Evolutionary conservation across 495 filamentous ascomycete genomes (phyloP).

Genomic region (Thermochaetoides thermophila): DNA sequence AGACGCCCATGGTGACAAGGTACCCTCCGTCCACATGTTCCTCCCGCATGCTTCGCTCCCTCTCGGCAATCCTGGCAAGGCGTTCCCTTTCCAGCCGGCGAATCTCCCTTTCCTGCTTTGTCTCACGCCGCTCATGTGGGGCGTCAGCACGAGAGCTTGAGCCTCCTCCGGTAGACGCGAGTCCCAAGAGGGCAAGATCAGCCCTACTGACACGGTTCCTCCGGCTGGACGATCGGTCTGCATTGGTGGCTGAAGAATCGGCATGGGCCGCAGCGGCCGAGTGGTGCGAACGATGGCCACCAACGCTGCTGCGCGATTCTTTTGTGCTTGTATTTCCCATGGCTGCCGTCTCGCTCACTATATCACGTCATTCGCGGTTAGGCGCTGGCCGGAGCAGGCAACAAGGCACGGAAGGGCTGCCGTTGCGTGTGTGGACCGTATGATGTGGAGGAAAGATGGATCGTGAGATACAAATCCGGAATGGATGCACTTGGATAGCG

Average conservation of each 20-base stretch:
- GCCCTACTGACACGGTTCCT: constrained; percentile 16
- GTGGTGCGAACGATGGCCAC: constrained; percentile 12
- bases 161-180: constrained; percentile 7
- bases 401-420: no score
- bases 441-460: no score
- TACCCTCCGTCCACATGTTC: constrained; percentile 92
- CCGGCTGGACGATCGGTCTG: constrained; percentile 11
- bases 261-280: background rate
- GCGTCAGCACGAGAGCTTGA: constrained; percentile 15
- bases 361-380: constrained; percentile 6
- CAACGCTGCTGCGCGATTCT: constrained; percentile 18
- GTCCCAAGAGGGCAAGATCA: constrained; percentile 15
- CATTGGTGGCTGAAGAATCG: no score
- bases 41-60: constrained; percentile 83
- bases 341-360: constrained; percentile 1
- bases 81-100: constrained; percentile 74
- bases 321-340: constrained; percentile 23
- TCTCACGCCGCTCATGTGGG: constrained; percentile 53
- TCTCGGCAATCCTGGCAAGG: constrained; percentile 54
- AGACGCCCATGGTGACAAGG: constrained; percentile 85
- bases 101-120: constrained; percentile 80
- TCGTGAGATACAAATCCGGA: no score
- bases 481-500: no score
- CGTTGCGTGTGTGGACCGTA: no score
- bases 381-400: no score